A percentile compares a stretch with the other conserved stretches of the same genome.
Evolutionary conservation across 176 grass and related monocot genomes (phyloP).

Genomic region (Phragmites australis): DNA sequence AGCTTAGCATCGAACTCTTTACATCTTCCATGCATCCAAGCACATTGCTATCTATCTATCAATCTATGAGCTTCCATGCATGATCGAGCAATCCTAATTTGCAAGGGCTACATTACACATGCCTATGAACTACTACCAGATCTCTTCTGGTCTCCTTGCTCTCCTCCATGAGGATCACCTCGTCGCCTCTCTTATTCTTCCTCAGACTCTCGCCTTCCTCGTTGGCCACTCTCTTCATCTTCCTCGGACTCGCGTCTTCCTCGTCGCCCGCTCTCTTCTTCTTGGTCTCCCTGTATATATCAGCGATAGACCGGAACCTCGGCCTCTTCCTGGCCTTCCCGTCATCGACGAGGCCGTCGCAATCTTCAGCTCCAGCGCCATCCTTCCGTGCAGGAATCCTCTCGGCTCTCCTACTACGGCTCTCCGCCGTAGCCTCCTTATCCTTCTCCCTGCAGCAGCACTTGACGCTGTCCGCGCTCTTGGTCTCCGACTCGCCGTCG

Average conservation of each 20-base stretch:
- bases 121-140: neutral
- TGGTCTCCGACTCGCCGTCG: slow-evolving; percentile 19
- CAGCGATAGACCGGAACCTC: slow-evolving; percentile 48
- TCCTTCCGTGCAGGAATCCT: neutral
- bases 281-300: slow-evolving; percentile 35
- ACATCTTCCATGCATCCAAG: no score
- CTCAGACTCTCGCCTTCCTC: neutral
- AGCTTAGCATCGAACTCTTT: no score
- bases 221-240: no score
- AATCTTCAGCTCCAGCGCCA: neutral
- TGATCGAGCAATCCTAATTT: neutral
- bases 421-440: slow-evolving; percentile 17
- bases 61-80: neutral
- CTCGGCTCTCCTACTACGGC: neutral
- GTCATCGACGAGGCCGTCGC: slow-evolving; percentile 12
- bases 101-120: neutral
- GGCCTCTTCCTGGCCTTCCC: slow-evolving; percentile 25
- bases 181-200: neutral
- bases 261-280: neutral
- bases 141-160: neutral
- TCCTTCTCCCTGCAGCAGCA: neutral
- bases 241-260: neutral
- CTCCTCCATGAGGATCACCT: neutral
- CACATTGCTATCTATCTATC: no score
- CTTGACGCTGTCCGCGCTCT: slow-evolving; percentile 28